Percentiles rank a stretch among this genome's conserved stretches.
These are phyloP conservation scores for Fusarium sp. DNA, from an alignment of 2,329 filamentous ascomycete species.

Conservation along the genomic window DNA sequence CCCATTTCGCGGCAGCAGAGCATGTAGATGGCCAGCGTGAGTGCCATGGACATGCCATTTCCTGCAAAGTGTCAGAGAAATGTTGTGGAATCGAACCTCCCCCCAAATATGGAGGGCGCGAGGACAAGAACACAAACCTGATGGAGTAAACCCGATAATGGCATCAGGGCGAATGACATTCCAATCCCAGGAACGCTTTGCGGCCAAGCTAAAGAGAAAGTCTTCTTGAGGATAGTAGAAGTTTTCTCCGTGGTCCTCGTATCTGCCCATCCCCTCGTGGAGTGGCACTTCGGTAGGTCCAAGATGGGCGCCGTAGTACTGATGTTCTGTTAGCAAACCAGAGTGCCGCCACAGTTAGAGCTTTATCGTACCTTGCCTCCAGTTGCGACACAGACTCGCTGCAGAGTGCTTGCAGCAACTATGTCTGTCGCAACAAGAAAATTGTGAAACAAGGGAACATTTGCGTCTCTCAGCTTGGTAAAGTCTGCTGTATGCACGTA, in stretches of 20 bases:
- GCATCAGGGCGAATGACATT: conserved; percentile 36
- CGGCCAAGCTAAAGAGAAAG: conserved; percentile 29
- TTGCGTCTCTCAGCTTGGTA: conserved; percentile 31
- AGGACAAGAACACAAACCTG: conserved; percentile 10
- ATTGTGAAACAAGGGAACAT: conserved; percentile 36
- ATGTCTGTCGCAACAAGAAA: conserved; percentile 35
- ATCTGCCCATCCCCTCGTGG: conserved; percentile 32
- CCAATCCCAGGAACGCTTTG: conserved; percentile 35
- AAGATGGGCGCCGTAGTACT: conserved; percentile 38
- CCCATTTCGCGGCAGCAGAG: conserved; percentile 31
- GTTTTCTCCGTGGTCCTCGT: conserved; percentile 38
- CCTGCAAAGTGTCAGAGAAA: not conserved
- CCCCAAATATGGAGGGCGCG: not conserved
- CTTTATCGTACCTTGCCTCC: conserved; percentile 30
- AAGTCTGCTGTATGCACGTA: conserved; percentile 39
- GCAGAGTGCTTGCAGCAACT: conserved; percentile 28
- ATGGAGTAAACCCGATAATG: conserved; percentile 38
- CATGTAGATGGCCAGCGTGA: conserved; percentile 37
- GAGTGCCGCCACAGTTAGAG: not conserved
- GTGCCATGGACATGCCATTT: conserved; percentile 38
- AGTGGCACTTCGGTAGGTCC: conserved; percentile 36
- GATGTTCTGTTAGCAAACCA: not conserved
- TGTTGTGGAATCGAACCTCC: not conserved
- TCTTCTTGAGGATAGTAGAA: conserved; percentile 39
- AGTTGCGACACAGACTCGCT: conserved; percentile 36